Conservation (phyloP, 441 rosid genomes). For the Bocquillonia castaneifolia region DNA sequence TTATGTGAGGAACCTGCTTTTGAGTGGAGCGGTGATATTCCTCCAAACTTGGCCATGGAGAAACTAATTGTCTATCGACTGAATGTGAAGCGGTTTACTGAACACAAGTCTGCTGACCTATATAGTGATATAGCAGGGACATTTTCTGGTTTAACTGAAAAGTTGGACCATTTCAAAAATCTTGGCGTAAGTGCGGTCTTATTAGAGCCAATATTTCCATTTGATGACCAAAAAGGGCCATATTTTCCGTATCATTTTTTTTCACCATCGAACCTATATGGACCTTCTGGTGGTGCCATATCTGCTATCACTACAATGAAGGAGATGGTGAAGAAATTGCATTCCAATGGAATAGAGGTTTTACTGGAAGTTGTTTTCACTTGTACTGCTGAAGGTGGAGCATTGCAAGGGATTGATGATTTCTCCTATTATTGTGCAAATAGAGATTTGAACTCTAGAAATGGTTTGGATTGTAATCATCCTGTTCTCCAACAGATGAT, state of each 20-base stretch:
- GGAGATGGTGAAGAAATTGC: slow-evolving; percentile 82
- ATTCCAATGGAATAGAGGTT: slow-evolving; percentile 71
- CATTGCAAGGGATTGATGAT: slow-evolving; percentile 73
- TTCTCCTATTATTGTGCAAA: slow-evolving; percentile 46
- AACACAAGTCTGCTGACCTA: slow-evolving; percentile 62
- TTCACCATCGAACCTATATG: slow-evolving; percentile 51
- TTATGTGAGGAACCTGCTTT: slow-evolving; percentile 51
- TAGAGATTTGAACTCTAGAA: slow-evolving; percentile 35
- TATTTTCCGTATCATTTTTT: slow-evolving; percentile 76
- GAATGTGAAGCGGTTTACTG: slow-evolving; percentile 68
- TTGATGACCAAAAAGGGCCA: slow-evolving; percentile 61
- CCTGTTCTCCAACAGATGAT: slow-evolving; percentile 68
- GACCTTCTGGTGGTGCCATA: slow-evolving; percentile 47
- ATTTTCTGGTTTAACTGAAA: slow-evolving; percentile 70
- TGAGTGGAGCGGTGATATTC: slow-evolving; percentile 67
- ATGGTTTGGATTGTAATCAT: slow-evolving; percentile 63
- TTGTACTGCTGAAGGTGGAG: slow-evolving; percentile 55
- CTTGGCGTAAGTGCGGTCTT: slow-evolving; percentile 80
- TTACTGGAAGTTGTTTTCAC: slow-evolving; percentile 77
- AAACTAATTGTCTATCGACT: slow-evolving; percentile 62
- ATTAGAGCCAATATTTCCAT: slow-evolving; percentile 75
- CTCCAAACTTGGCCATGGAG: slow-evolving; percentile 59
- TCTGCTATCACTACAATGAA: slow-evolving; percentile 62
- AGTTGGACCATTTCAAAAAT: slow-evolving; percentile 53
- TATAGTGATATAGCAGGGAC: slow-evolving; percentile 60